A percentile compares a stretch with the other conserved stretches of the same genome.
These are phyloP conservation scores for Phaffia australis DNA, from an alignment of 768 basidiomycete species.

Conservation along the genomic window DNA sequence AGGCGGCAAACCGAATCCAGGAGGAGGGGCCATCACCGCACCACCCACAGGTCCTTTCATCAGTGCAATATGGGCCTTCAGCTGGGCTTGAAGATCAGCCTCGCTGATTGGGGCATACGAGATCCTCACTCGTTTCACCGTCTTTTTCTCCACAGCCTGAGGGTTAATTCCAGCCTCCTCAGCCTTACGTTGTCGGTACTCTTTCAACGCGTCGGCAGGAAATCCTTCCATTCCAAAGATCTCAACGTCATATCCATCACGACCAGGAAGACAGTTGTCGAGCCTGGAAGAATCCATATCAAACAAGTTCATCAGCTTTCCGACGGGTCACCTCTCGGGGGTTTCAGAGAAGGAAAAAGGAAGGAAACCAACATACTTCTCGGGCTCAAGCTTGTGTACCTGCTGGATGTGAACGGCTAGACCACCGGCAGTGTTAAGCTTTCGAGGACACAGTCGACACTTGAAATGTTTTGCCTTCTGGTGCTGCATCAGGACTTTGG, in stretches of 20 bases:
- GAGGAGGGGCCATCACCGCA: constrained; percentile 37
- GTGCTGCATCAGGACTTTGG: constrained; percentile 87
- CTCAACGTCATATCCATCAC: constrained; percentile 96
- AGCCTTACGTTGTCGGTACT: constrained; percentile 91
- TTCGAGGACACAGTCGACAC: constrained; percentile 86
- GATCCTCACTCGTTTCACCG: constrained; percentile 58
- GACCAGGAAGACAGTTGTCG: constrained; percentile 88
- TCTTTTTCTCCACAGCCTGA: constrained; percentile 51
- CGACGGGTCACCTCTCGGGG: constrained; percentile 36
- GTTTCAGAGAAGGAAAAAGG: background rate
- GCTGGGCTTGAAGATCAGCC: constrained; percentile 70
- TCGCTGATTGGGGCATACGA: constrained; percentile 68
- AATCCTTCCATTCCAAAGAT: constrained; percentile 99
- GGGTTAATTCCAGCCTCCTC: constrained; percentile 78
- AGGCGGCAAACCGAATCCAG: constrained; percentile 37
- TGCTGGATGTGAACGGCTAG: constrained; percentile 96
- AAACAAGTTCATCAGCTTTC: constrained; percentile 37
- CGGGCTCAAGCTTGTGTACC: constrained; percentile 97
- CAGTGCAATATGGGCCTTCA: constrained; percentile 78
- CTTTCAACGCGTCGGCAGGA: constrained; percentile 82
- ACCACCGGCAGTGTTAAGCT: constrained; percentile 84
- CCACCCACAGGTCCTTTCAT: constrained; percentile 52
- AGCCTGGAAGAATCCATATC: constrained; percentile 49
- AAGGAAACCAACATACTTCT: constrained; percentile 49
- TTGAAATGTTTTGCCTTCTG: constrained; percentile 99